A percentile compares a stretch with the other conserved stretches of the same genome.
Evolutionary conservation across 2,329 filamentous ascomycete genomes (phyloP).

Genomic region (Exophiala xenobiotica): DNA sequence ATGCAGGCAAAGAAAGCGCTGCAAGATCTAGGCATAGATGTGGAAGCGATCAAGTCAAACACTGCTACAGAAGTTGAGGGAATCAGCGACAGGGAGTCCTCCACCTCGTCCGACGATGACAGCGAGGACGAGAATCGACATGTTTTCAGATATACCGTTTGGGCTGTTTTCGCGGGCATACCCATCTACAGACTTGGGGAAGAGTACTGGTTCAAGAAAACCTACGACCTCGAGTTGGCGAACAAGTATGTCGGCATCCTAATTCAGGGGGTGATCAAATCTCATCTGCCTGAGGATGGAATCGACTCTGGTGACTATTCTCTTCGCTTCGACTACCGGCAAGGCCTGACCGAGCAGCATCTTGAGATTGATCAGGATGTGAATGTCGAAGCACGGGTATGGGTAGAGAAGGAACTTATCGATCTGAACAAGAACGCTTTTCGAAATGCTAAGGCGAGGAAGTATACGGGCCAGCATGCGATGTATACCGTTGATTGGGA

Average conservation of each 20-base stretch:
- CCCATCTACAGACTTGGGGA: slow-evolving; percentile 17
- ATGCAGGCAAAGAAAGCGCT: slow-evolving; percentile 8
- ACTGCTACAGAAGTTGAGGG: slow-evolving; percentile 3
- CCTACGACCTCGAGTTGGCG: slow-evolving; percentile 9
- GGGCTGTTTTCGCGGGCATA: slow-evolving; percentile 14
- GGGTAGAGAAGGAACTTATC: slow-evolving; percentile 23
- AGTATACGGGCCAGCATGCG: slow-evolving; percentile 4
- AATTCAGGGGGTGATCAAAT: slow-evolving; percentile 5
- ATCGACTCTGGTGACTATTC: slow-evolving; percentile 5
- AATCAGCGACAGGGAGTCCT: slow-evolving; percentile 8
- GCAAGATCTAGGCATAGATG: slow-evolving; percentile 1
- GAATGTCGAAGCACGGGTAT: slow-evolving; percentile 16
- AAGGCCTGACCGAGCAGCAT: slow-evolving; percentile 22
- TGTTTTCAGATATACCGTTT: slow-evolving; percentile 20
- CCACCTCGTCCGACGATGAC: neutral
- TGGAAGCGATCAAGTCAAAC: slow-evolving; percentile 3
- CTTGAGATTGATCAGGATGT: slow-evolving; percentile 18
- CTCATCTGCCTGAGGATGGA: slow-evolving; percentile 4
- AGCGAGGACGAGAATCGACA: slow-evolving; percentile 9
- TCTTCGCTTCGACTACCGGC: neutral
- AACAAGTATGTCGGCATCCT: slow-evolving; percentile 9
- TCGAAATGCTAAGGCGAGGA: slow-evolving; percentile 12
- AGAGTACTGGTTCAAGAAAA: slow-evolving; percentile 15
- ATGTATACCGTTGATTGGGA: slow-evolving; percentile 26
- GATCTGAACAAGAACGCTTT: slow-evolving; percentile 16